Evolutionary conservation across 768 basidiomycete genomes (phyloP).

Genomic region (Baorangia bicolor): DNA sequence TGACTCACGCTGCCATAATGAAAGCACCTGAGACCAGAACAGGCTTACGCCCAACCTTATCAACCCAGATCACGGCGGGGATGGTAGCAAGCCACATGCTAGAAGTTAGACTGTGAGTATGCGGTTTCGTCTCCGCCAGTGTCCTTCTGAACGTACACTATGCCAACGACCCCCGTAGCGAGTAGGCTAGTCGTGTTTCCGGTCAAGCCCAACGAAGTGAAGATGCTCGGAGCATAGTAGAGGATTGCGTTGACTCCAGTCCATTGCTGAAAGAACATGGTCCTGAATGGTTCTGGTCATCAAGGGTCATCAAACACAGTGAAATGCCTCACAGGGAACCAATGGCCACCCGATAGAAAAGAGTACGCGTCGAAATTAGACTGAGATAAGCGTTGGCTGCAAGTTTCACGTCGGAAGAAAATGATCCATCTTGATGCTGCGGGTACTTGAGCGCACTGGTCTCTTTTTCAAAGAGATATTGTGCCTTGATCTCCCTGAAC

Average conservation of each 20-base stretch:
- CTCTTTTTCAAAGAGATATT: constrained; percentile 73
- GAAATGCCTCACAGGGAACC: constrained; percentile 47
- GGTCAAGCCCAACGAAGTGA: constrained; percentile 55
- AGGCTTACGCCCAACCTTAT: constrained; percentile 73
- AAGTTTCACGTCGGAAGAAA: constrained; percentile 57
- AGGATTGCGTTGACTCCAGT: constrained; percentile 76
- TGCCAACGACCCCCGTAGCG: constrained; percentile 74
- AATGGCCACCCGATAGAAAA: constrained; percentile 62
- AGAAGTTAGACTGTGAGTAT: neutral
- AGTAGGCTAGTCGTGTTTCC: constrained; percentile 59
- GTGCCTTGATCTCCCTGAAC: constrained; percentile 66
- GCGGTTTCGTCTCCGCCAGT: neutral
- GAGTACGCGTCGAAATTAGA: constrained; percentile 50
- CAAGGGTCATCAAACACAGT: neutral
- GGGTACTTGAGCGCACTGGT: constrained; percentile 56
- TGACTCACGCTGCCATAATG: constrained; percentile 58
- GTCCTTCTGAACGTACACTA: constrained; percentile 50
- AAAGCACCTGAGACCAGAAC: constrained; percentile 73
- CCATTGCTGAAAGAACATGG: constrained; percentile 85
- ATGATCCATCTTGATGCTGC: constrained; percentile 61
- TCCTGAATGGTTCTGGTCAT: constrained; percentile 32
- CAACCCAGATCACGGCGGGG: constrained; percentile 80
- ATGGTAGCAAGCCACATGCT: constrained; percentile 78
- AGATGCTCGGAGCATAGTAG: constrained; percentile 76
- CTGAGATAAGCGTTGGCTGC: constrained; percentile 61